Evolutionary conservation across 2,329 filamentous ascomycete genomes (phyloP), one percentile per base, ranked within the genome.

Genomic region (Clathrospora elynae): DNA sequence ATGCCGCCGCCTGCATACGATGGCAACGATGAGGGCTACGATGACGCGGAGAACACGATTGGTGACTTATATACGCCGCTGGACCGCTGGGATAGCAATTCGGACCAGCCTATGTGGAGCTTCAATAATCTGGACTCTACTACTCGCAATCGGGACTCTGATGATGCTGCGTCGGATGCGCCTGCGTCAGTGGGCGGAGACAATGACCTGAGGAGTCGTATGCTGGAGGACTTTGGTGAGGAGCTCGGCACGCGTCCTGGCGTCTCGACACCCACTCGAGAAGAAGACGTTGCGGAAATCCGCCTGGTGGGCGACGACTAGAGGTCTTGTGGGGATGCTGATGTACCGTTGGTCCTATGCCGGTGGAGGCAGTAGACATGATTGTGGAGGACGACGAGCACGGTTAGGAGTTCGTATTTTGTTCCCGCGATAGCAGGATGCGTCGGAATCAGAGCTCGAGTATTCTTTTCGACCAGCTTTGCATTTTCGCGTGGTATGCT

Each of bases 181-280:
- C 54, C 49, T 13, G 61, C 57, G 9, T 55, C 52, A 22, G 55
- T 48, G 8, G 33, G 42, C 3, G 57, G 36, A 7, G 61, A 38
- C 2, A 61, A 62, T 4, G 50, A 56, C 2, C 33, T 59, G 16
- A 12, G 42, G 1, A 22, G 43, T 6, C 43, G 63, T 4, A 50
- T 67, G 52, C 11, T 60, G 20, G 57, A 66, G 43, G 66, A 67
- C 38, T 66, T 68, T 51, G 63, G 59, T 16, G 62, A 66, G n/a
- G 61, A 64, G 4, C 35, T 40, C 6, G 38, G 39, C 10, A 45
- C 44, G 3, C 41, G 40, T 11, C 37, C 56, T 2, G 51, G 64
- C 1, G 44, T 46, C 22, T 45, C 48, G 5, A 65, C 62, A n/a
- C 59, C 64, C 9, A 19, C 53, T 25, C 46, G 59, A 8, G 57